These are phyloP conservation scores for Vitis riparia DNA, from an alignment of 164 flowering plant species.

Conservation along the genomic window DNA sequence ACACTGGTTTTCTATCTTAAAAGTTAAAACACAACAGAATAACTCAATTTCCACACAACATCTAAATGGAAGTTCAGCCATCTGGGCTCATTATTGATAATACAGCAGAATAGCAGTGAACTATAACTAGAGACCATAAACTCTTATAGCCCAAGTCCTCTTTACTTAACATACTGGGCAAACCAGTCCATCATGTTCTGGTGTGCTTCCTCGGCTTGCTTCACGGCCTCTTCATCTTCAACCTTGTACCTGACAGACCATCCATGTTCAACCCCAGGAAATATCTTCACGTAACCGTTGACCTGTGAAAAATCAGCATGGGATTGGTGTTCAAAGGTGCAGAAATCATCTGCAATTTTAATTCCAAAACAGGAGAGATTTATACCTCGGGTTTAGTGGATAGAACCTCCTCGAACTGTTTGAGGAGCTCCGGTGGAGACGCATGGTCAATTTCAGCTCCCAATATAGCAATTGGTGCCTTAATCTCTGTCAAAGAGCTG, in stretches of 20 bases:
- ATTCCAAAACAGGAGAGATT: not conserved
- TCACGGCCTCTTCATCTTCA: constrained; percentile 31
- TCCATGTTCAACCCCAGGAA: constrained; percentile 33
- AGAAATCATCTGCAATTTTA: not conserved
- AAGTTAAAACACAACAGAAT: no score
- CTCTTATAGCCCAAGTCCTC: no score
- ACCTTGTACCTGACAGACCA: constrained; percentile 39
- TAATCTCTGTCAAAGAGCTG: not conserved
- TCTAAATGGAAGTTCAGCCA: no score
- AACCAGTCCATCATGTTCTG: constrained; percentile 33
- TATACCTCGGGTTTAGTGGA: constrained; percentile 13
- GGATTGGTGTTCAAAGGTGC: not conserved
- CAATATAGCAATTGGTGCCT: constrained; percentile 19
- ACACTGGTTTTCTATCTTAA: no score
- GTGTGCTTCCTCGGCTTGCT: constrained; percentile 39
- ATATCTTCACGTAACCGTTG: constrained; percentile 35
- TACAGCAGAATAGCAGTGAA: no score
- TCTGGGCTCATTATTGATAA: no score
- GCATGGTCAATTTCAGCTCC: constrained; percentile 19
- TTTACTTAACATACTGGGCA: constrained; percentile 16
- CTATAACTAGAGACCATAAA: no score
- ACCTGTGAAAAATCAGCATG: constrained; percentile 16
- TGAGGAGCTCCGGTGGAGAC: constrained; percentile 18
- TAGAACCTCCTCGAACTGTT: constrained; percentile 18
- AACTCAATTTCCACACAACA: no score